phyloP scores from a whole-genome alignment of 805 yeast genomes.

The Monosporozyma aerobia region DNA sequence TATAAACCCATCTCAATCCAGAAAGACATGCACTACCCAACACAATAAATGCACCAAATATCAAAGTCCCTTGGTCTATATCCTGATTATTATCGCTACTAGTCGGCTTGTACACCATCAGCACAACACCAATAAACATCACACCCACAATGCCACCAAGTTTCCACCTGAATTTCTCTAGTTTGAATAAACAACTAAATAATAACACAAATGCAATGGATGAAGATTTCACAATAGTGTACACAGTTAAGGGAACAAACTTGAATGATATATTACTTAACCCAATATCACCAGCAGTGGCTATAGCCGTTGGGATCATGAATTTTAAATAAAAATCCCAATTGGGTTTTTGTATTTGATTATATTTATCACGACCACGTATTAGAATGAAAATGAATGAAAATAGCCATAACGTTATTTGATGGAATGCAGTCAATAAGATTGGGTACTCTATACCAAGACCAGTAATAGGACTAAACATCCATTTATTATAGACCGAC shows the following conservation, averaged over 20 bases:
- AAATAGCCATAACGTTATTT: constrained; percentile 53
- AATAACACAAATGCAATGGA: constrained; percentile 79
- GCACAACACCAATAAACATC: constrained; percentile 75
- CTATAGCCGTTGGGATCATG: constrained; percentile 75
- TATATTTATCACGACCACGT: constrained; percentile 2
- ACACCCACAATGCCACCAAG: constrained; percentile 59
- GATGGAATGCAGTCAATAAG: constrained; percentile 78
- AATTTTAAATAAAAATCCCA: constrained; percentile 38
- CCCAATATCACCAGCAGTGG: constrained; percentile 91
- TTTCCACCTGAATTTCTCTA: constrained; percentile 66
- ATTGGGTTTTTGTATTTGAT: constrained; percentile 8
- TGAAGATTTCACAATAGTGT: constrained; percentile 89
- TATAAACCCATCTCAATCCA: constrained; percentile 91
- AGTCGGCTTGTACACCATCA: constrained; percentile 65
- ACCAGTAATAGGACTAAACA: constrained; percentile 67
- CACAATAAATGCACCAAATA: constrained; percentile 64
- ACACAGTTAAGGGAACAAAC: constrained; percentile 70
- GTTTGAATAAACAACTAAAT: constrained; percentile 73
- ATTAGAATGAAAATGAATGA: constrained; percentile 34
- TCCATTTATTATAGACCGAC: constrained; percentile 89
- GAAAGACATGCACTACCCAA: constrained; percentile 70
- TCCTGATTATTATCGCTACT: constrained; percentile 5
- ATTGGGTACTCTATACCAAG: constrained; percentile 77
- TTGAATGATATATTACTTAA: constrained; percentile 77
- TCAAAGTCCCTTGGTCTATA: constrained; percentile 7